These are phyloP conservation scores for Syzygium syzygioides DNA, from an alignment of 441 rosid species.

Conservation along the genomic window DNA sequence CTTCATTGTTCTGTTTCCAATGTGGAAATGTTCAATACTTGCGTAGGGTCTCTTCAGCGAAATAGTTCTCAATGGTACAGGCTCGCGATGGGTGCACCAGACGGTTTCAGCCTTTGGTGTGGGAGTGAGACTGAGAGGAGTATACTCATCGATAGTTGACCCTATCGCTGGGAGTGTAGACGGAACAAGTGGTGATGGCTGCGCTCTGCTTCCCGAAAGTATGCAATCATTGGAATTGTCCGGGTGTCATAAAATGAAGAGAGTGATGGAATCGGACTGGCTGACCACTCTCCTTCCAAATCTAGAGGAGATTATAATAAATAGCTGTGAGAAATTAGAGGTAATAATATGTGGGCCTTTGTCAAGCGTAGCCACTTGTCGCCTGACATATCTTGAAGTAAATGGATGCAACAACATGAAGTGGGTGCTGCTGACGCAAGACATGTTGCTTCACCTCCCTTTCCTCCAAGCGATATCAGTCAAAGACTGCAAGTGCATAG, in stretches of 20 bases:
- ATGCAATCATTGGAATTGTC: background rate
- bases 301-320: background rate
- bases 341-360: fast-evolving
- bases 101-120: no score
- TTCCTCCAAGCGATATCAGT: fast-evolving
- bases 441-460: fast-evolving
- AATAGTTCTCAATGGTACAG: background rate
- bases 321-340: background rate
- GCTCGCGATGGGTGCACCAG: no score
- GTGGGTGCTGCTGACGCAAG: fast-evolving
- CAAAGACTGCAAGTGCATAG: background rate
- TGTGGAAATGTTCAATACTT: background rate
- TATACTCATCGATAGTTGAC: background rate
- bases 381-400: fast-evolving
- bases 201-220: background rate
- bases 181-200: background rate
- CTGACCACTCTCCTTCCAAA: fast-evolving
- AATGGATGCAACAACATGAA: background rate
- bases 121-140: no score
- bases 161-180: background rate
- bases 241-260: background rate
- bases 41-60: background rate
- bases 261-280: background rate
- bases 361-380: fast-evolving
- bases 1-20: background rate